These are phyloP conservation scores for Blastocystis hominis DNA, from an alignment of 352 stramenopile genomes.

Conservation along the genomic window DNA sequence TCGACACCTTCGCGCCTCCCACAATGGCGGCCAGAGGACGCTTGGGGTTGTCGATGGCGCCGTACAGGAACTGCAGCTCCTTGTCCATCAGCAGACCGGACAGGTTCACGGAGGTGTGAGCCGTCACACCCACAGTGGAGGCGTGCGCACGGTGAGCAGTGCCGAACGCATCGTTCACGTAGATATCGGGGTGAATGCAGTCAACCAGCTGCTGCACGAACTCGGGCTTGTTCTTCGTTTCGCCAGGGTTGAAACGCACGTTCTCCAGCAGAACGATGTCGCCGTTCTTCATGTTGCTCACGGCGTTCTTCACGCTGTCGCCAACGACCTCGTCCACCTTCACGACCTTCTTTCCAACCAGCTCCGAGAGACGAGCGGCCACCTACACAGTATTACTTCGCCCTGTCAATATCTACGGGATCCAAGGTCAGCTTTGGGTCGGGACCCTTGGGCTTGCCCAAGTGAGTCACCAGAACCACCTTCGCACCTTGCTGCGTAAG, in stretches of 20 bases:
- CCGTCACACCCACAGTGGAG: conserved; percentile 88
- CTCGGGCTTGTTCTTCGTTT: conserved; percentile 83
- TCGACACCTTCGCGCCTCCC: conserved; percentile 95
- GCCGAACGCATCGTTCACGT: conserved; percentile 98
- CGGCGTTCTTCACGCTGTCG: conserved; percentile 70
- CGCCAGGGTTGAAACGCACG: conserved; percentile 91
- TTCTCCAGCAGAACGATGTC: conserved; percentile 95
- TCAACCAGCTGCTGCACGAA: conserved; percentile 80
- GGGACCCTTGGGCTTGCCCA: conserved; percentile 86
- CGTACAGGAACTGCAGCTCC: conserved; percentile 97
- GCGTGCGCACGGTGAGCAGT: conserved; percentile 94
- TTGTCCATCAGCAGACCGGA: conserved; percentile 94
- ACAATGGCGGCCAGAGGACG: conserved; percentile 93
- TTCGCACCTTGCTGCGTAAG: conserved; percentile 88
- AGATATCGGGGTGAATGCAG: conserved; percentile 83
- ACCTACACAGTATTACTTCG: conserved; percentile 85
- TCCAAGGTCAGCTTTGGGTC: conserved; percentile 51
- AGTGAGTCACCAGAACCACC: conserved; percentile 93
- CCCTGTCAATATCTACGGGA: conserved; percentile 70
- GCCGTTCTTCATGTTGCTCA: conserved; percentile 64
- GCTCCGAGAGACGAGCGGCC: conserved; percentile 76
- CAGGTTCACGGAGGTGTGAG: conserved; percentile 71
- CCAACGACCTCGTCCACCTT: conserved; percentile 92
- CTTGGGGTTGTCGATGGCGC: conserved; percentile 89
- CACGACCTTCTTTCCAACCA: conserved; percentile 79